phyloP scores from a whole-genome alignment of 345 rosid genomes.

The Arabis alpina region DNA sequence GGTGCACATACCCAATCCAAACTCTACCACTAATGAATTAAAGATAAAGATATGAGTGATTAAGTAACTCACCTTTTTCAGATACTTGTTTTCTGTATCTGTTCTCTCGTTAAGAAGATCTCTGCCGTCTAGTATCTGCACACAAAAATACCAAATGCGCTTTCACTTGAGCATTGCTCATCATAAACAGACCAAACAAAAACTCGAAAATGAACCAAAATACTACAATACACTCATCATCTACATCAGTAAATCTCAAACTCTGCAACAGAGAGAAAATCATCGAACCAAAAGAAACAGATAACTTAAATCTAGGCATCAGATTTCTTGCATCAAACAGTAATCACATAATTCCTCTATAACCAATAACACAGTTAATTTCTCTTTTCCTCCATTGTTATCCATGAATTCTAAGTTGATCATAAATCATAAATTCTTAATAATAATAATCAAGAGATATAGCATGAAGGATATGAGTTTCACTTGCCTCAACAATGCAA shows the following conservation, averaged over 20 bases:
- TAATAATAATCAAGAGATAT: background rate
- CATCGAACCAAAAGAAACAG: background rate
- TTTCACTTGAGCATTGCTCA: constrained; percentile 2
- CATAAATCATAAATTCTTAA: background rate
- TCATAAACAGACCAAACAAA: constrained; percentile 11
- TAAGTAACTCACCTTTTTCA: constrained; percentile 59
- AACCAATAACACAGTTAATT: background rate
- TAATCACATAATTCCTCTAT: background rate
- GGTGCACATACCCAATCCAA: constrained; percentile 7
- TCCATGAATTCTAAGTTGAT: background rate
- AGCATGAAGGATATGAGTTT: background rate
- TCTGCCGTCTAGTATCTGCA: constrained; percentile 75
- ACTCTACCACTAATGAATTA: background rate
- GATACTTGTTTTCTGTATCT: constrained; percentile 59
- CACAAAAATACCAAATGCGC: constrained; percentile 25
- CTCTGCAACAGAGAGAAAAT: background rate
- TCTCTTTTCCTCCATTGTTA: background rate
- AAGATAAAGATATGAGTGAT: background rate
- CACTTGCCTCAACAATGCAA: constrained; percentile 82
- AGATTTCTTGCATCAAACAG: background rate
- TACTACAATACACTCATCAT: background rate
- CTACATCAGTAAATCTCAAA: background rate
- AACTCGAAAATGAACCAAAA: background rate
- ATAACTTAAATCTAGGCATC: background rate
- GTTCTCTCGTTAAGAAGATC: constrained; percentile 84